Conservation (phyloP, 108 stramenopile species). For the Skeletonema marinoi region DNA sequence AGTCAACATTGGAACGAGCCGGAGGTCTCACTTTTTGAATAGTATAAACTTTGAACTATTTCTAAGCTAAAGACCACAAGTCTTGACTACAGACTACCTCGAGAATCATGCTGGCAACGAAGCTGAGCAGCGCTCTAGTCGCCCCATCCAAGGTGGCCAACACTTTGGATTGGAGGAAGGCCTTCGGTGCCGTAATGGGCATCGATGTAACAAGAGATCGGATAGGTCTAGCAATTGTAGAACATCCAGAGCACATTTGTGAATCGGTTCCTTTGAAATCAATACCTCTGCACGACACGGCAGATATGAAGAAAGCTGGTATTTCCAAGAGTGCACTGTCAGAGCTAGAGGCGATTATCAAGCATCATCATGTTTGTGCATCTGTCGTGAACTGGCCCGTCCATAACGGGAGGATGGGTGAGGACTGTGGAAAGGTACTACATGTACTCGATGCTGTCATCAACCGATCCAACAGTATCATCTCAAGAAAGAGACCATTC, state of each 20-base stretch:
- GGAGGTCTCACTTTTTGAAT: too few species aligned
- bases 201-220: slow-evolving; percentile 34
- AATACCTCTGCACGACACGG: slow-evolving; percentile 4
- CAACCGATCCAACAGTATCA: slow-evolving; percentile 35
- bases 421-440: slow-evolving; percentile 46
- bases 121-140: slow-evolving; percentile 36
- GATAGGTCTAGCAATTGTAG: slow-evolving; percentile 42
- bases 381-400: slow-evolving; percentile 51
- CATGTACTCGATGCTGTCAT: slow-evolving; percentile 41
- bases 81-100: not conserved
- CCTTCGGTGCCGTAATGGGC: slow-evolving; percentile 41
- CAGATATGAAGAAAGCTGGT: slow-evolving; percentile 8
- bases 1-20: too few species aligned
- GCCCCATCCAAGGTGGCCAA: slow-evolving; percentile 43
- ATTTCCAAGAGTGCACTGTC: slow-evolving; percentile 21
- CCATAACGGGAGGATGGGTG: slow-evolving; percentile 43
- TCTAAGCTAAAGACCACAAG: not conserved
- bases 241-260: slow-evolving; percentile 32
- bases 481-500: slow-evolving; percentile 42
- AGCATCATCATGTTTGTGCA: slow-evolving; percentile 39
- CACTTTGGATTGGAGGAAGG: slow-evolving; percentile 40
- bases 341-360: slow-evolving; percentile 36
- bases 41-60: not conserved
- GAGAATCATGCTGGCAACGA: slow-evolving; percentile 40
- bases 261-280: slow-evolving; percentile 22